Conservation (phyloP, 164 flowering plant genomes). For the Macadamia integrifolia region DNA sequence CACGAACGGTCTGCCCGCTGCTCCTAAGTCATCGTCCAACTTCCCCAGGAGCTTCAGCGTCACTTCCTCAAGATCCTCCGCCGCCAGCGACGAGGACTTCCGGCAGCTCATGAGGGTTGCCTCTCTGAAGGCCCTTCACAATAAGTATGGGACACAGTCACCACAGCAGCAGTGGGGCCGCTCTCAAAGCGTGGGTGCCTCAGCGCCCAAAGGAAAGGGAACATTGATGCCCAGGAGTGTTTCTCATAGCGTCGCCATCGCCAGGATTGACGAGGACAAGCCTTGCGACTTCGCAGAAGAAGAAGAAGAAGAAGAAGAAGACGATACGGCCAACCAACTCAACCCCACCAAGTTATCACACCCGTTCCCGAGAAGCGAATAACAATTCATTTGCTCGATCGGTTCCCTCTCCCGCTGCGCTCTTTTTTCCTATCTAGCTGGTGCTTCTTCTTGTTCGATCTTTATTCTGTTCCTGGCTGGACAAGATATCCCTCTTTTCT, state of each 20-base stretch:
- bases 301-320: constrained; percentile 10
- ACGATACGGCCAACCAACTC: background rate
- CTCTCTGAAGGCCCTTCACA: constrained; percentile 24
- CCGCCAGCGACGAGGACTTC: constrained; percentile 31
- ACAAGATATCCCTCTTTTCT: no score
- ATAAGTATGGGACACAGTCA: constrained; percentile 12
- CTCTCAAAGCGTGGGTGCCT: background rate
- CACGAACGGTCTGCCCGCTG: constrained; percentile 12
- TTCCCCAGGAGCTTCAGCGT: constrained; percentile 45
- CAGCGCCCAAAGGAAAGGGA: no score
- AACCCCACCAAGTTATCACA: no score
- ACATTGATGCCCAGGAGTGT: constrained; percentile 27
- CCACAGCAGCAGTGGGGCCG: constrained; percentile 1
- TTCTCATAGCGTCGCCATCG: constrained; percentile 35
- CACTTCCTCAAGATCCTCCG: constrained; percentile 14
- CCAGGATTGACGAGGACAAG: constrained; percentile 64
- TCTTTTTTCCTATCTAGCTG: no score
- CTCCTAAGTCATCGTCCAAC: background rate
- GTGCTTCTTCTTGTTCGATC: no score
- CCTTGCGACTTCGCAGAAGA: constrained; percentile 42
- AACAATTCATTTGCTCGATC: no score
- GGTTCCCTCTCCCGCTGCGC: no score
- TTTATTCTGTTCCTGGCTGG: no score
- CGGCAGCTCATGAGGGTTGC: constrained; percentile 39
- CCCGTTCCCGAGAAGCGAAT: constrained; percentile 29